Percentiles rank a stretch among this genome's conserved stretches.
phyloP scores from a whole-genome alignment of 805 yeast genomes.

The Starmerella bombi region DNA sequence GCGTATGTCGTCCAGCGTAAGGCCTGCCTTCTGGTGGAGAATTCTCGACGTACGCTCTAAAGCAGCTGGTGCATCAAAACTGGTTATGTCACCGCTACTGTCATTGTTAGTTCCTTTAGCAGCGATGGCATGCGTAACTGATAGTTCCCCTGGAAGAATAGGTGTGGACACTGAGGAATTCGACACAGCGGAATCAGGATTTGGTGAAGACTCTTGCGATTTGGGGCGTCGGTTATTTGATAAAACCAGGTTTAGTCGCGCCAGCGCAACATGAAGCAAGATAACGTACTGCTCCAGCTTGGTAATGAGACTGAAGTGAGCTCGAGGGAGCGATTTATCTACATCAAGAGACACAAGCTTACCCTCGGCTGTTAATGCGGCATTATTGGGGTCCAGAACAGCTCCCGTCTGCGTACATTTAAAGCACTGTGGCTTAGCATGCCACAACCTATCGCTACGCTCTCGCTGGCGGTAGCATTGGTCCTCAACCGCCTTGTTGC shows the following conservation, averaged over 20 bases:
- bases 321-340: neutral
- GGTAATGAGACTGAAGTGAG: slow-evolving; percentile 45
- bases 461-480: slow-evolving; percentile 41
- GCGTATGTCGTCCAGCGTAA: slow-evolving; percentile 92
- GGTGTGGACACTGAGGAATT: slow-evolving; percentile 2
- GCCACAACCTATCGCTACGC: slow-evolving; percentile 62
- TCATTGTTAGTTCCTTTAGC: neutral
- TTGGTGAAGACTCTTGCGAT: slow-evolving; percentile 6
- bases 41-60: slow-evolving; percentile 56
- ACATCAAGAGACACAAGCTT: slow-evolving; percentile 1
- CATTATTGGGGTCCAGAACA: slow-evolving; percentile 4
- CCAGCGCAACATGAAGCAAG: slow-evolving; percentile 69
- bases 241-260: slow-evolving; percentile 41
- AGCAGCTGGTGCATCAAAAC: slow-evolving; percentile 11
- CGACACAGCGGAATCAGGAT: neutral
- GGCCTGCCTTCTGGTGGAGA: slow-evolving; percentile 64
- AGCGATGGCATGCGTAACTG: neutral
- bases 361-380: slow-evolving; percentile 6
- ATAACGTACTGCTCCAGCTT: slow-evolving; percentile 62
- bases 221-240: slow-evolving; percentile 16
- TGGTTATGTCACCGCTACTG: neutral
- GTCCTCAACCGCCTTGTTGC: slow-evolving; percentile 71
- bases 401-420: slow-evolving; percentile 34
- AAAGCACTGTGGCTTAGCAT: slow-evolving; percentile 45
- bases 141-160: slow-evolving; percentile 1